Evolutionary conservation across 2,329 filamentous ascomycete genomes (phyloP).

Genomic region (Aspergillus candidus): DNA sequence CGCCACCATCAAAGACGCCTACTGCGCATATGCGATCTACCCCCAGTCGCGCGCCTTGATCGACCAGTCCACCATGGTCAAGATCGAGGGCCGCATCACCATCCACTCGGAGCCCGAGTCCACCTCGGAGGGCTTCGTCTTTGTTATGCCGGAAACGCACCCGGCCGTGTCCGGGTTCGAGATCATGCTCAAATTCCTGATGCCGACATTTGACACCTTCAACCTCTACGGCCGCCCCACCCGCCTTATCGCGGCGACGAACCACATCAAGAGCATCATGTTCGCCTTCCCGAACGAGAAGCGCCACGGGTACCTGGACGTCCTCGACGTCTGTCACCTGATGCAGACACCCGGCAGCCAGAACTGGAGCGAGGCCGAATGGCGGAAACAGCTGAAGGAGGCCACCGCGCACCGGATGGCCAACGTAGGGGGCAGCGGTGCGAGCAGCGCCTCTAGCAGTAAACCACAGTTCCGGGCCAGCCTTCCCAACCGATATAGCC

Average conservation of each 20-base stretch:
- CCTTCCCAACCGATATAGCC: slow-evolving; percentile 29
- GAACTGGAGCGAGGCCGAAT: slow-evolving; percentile 78
- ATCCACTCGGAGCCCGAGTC: slow-evolving; percentile 75
- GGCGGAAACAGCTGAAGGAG: slow-evolving; percentile 85
- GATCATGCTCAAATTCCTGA: slow-evolving; percentile 86
- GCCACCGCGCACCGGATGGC: slow-evolving; percentile 57
- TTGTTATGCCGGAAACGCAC: slow-evolving; percentile 92
- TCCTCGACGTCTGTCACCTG: slow-evolving; percentile 73
- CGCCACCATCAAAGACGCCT: slow-evolving; percentile 84
- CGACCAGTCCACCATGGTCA: slow-evolving; percentile 87
- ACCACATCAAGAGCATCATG: slow-evolving; percentile 88
- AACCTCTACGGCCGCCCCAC: slow-evolving; percentile 83
- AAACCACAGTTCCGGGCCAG: slow-evolving; percentile 39
- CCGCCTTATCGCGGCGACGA: slow-evolving; percentile 76
- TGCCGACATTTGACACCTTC: slow-evolving; percentile 92
- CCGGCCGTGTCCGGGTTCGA: slow-evolving; percentile 92
- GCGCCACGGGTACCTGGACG: slow-evolving; percentile 84
- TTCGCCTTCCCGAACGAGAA: slow-evolving; percentile 91
- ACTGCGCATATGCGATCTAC: slow-evolving; percentile 90
- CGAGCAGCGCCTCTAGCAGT: slow-evolving; percentile 53
- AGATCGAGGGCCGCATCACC: slow-evolving; percentile 85
- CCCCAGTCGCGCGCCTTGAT: slow-evolving; percentile 90
- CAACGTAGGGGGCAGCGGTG: slow-evolving; percentile 31
- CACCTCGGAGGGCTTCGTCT: slow-evolving; percentile 86
- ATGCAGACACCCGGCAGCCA: slow-evolving; percentile 72